phyloP scores from a whole-genome alignment of 148 eudicot genomes.

The Persicaria tinctoria region DNA sequence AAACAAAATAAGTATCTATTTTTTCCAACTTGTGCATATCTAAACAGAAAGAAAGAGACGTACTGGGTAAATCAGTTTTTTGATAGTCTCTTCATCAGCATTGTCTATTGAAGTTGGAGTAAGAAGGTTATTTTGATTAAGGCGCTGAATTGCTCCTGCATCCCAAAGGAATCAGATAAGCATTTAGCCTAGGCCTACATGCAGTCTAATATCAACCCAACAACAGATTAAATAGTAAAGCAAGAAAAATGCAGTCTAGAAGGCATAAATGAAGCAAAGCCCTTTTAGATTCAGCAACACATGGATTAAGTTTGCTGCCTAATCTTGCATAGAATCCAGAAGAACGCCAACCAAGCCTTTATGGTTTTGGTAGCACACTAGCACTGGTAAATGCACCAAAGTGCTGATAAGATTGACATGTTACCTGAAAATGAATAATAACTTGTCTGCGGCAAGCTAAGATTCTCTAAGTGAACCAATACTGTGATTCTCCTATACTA shows the following conservation, averaged over 20 bases:
- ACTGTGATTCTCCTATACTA: not conserved
- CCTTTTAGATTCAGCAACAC: not conserved
- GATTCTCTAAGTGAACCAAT: not conserved
- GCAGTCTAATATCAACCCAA: not conserved
- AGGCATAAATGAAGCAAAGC: not conserved
- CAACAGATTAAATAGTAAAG: not conserved
- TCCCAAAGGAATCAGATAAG: constrained; percentile 4
- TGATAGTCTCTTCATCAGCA: constrained; percentile 72
- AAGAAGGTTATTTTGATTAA: constrained; percentile 64
- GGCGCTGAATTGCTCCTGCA: constrained; percentile 91
- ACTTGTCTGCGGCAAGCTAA: not conserved
- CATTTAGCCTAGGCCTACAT: not conserved
- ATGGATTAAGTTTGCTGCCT: not conserved
- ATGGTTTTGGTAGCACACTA: not conserved
- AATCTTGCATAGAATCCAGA: not conserved
- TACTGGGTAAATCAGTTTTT: constrained; percentile 87
- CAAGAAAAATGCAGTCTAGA: not conserved
- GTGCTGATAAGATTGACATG: not conserved
- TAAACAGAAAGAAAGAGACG: constrained; percentile 4
- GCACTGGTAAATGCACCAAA: not conserved
- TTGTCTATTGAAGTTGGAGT: constrained; percentile 61
- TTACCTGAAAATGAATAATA: not conserved
- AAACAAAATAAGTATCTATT: not conserved
- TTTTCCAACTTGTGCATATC: not conserved
- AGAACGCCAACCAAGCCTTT: not conserved